These are phyloP conservation scores for Arthonia radiata DNA, from an alignment of 495 filamentous ascomycete species.

Conservation along the genomic window DNA sequence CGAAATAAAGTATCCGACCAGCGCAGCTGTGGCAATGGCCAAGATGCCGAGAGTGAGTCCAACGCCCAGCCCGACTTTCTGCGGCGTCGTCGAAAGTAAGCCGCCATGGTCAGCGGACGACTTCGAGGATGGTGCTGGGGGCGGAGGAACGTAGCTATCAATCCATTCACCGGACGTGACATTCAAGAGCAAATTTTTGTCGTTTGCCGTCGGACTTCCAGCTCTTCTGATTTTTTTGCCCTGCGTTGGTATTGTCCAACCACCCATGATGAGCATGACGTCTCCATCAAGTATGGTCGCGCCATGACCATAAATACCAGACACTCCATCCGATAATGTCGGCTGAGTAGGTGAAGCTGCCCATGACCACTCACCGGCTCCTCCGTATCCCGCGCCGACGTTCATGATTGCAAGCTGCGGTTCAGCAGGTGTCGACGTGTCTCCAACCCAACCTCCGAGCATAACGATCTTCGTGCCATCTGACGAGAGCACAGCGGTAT, in stretches of 20 bases:
- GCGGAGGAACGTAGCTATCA: conserved; percentile 37
- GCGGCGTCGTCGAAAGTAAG: conserved; percentile 13
- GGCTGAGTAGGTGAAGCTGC: no score
- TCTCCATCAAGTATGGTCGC: conserved; percentile 61
- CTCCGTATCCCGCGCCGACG: conserved; percentile 44
- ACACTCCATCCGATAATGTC: conserved; percentile 12
- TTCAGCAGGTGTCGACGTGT: conserved; percentile 41
- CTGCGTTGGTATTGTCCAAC: conserved; percentile 38
- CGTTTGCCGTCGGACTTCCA: conserved; percentile 13
- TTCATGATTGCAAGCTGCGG: conserved; percentile 60
- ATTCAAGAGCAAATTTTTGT: conserved; percentile 46
- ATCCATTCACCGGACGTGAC: conserved; percentile 49
- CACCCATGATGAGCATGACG: conserved; percentile 75
- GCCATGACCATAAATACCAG: conserved; percentile 64
- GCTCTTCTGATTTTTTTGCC: conserved; percentile 16
- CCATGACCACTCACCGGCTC: conserved; percentile 50
- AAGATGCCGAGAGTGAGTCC: conserved; percentile 46
- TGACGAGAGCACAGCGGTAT: conserved; percentile 52
- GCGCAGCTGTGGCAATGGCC: conserved; percentile 22
- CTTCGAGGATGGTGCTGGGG: conserved; percentile 2
- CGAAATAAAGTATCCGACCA: no score
- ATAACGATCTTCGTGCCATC: conserved; percentile 54
- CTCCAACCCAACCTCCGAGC: conserved; percentile 78
- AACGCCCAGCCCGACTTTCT: conserved; percentile 44
- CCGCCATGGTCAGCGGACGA: conserved; percentile 3